Evolutionary conservation across 2,329 filamentous ascomycete species (phyloP).

Genomic region (Zymoseptoria pseudotritici): DNA sequence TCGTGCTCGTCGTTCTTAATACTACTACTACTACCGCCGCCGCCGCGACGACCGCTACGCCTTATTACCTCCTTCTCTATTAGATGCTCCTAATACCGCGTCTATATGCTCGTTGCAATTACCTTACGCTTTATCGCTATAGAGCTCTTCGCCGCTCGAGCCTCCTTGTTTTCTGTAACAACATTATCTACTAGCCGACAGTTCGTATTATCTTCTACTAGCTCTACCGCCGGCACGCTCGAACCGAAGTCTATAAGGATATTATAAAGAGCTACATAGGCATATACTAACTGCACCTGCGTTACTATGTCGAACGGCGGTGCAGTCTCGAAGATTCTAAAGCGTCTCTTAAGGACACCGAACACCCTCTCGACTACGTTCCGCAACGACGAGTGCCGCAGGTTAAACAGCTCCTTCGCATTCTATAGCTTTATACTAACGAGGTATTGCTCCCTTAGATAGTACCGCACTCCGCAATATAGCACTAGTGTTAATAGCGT

Average conservation of each 20-base stretch:
- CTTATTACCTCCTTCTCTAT: not conserved
- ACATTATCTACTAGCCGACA: not conserved
- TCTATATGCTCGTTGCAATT: not conserved
- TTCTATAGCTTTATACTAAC: not conserved
- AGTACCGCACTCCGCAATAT: not conserved
- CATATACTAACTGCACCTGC: not conserved
- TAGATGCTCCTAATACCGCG: not conserved
- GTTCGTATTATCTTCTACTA: not conserved
- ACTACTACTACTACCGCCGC: not conserved
- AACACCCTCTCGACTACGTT: not conserved
- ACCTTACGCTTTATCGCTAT: not conserved
- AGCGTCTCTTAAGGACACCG: not conserved
- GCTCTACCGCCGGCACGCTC: not conserved
- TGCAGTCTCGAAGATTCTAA: not conserved
- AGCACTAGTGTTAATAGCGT: not conserved
- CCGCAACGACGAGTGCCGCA: not conserved
- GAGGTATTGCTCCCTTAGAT: not conserved
- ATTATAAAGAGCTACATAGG: not conserved
- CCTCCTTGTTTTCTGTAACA: not conserved
- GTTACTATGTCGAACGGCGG: not conserved
- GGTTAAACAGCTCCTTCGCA: not conserved
- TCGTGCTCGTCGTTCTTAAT: not conserved
- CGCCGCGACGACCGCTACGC: no score
- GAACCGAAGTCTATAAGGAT: not conserved
- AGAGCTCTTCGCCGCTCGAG: not conserved